These are phyloP conservation scores for Suhomyces panamericanus DNA, from an alignment of 1,139 yeast species.

Conservation along the genomic window DNA sequence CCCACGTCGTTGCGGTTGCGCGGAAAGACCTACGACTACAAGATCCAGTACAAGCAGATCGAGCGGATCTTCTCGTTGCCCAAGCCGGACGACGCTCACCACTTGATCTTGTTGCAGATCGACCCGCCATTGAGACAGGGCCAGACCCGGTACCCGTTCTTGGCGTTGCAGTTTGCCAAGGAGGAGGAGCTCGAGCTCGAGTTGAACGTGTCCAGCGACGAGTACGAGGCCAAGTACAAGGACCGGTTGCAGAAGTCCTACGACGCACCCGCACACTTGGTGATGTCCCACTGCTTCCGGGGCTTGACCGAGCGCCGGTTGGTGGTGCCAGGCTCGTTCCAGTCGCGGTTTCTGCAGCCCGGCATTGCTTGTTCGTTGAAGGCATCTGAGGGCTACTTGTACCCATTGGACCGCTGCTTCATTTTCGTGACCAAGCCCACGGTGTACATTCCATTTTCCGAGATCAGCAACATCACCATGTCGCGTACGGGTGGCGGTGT, in stretches of 20 bases:
- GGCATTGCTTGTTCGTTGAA: conserved; percentile 90
- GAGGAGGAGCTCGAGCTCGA: conserved; percentile 94
- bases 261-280: conserved; percentile 82
- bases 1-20: conserved; percentile 84
- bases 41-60: conserved; percentile 85
- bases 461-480: conserved; percentile 73
- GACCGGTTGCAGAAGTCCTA: conserved; percentile 75
- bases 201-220: conserved; percentile 80
- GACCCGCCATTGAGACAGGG: conserved; percentile 93
- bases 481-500: conserved; percentile 86
- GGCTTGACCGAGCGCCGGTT: conserved; percentile 89
- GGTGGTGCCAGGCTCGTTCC: conserved; percentile 82
- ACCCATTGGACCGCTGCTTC: conserved; percentile 87
- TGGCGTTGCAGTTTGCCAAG: conserved; percentile 82
- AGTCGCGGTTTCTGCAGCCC: conserved; percentile 70
- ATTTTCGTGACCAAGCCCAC: conserved; percentile 94
- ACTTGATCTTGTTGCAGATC: conserved; percentile 80
- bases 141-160: conserved; percentile 91
- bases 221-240: conserved; percentile 73
- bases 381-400: conserved; percentile 92
- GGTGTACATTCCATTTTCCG: conserved; percentile 83
- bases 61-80: conserved; percentile 91
- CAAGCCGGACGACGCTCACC: conserved; percentile 91
- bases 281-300: conserved; percentile 83
- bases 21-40: conserved; percentile 97